Percentiles rank a stretch among this genome's conserved stretches.
These are phyloP conservation scores for Puccinia hordei DNA, from an alignment of 1,284 basidiomycete species.

Conservation along the genomic window DNA sequence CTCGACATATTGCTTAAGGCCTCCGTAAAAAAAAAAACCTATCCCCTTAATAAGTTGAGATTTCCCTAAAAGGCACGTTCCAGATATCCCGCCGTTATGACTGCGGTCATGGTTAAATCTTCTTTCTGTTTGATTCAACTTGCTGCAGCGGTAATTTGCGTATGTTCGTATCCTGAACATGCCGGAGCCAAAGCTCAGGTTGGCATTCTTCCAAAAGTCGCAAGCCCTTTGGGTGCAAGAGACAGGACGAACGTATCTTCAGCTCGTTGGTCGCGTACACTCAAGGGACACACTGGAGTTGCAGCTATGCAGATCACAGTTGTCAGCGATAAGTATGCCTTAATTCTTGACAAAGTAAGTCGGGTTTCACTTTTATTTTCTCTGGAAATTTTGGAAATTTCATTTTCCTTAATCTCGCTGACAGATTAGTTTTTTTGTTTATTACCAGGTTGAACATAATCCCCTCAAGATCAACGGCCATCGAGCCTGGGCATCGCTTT, in stretches of 20 bases:
- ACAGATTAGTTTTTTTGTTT: not conserved
- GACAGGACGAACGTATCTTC: not conserved
- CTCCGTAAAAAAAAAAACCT: too few relatives aligned
- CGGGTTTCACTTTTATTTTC: not conserved
- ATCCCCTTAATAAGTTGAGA: too few relatives aligned
- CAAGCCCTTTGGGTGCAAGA: not conserved
- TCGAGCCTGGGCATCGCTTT: conserved; percentile 76
- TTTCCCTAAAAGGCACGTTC: too few relatives aligned
- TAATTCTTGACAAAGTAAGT: conserved; percentile 72
- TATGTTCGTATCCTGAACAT: too few relatives aligned
- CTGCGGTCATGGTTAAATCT: too few relatives aligned
- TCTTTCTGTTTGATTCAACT: too few relatives aligned
- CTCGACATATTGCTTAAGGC: too few relatives aligned
- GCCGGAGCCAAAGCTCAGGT: too few relatives aligned
- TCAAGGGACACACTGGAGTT: conserved; percentile 71
- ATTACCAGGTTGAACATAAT: conserved; percentile 68
- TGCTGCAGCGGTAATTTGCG: too few relatives aligned
- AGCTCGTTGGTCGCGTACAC: conserved; percentile 59
- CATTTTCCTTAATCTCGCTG: not conserved
- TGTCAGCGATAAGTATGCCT: conserved; percentile 71
- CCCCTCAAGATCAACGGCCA: conserved; percentile 71
- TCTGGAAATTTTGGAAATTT: not conserved
- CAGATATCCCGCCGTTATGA: too few relatives aligned
- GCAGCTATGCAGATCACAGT: conserved; percentile 76
- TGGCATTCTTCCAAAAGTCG: not conserved